A percentile compares a stretch with the other conserved stretches of the same genome.
These are phyloP conservation scores for Beauveria scarabaeidicola DNA, from an alignment of 2,329 filamentous ascomycete genomes.

Conservation along the genomic window DNA sequence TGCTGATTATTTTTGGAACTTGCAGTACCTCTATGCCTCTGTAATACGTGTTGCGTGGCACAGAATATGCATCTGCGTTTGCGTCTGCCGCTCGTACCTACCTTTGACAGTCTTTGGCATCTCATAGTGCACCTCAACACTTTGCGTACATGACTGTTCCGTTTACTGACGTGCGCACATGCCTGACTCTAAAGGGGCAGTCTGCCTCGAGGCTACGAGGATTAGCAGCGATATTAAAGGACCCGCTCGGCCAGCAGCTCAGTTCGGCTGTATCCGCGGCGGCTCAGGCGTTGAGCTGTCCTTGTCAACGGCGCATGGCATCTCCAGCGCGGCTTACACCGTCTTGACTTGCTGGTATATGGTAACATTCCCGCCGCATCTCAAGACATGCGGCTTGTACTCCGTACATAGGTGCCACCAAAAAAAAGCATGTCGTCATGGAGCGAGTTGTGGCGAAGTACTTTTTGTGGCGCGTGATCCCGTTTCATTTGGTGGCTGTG, in stretches of 20 bases:
- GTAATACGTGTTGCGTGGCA: too few species aligned
- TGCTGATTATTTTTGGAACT: background rate
- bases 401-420: too few species aligned
- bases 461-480: background rate
- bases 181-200: background rate
- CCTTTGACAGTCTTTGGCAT: too few species aligned
- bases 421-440: background rate
- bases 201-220: background rate
- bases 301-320: background rate
- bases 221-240: background rate
- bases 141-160: background rate
- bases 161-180: background rate
- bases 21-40: too few species aligned
- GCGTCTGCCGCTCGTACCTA: background rate
- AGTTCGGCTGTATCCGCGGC: background rate
- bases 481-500: slow-evolving; percentile 3
- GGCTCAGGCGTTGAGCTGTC: background rate
- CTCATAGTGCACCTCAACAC: too few species aligned
- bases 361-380: too few species aligned
- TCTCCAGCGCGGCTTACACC: too few species aligned
- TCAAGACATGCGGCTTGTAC: too few species aligned
- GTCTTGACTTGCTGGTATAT: too few species aligned
- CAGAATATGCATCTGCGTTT: background rate
- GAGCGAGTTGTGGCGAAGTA: background rate
- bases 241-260: background rate